Evolutionary conservation across 2,329 filamentous ascomycete species (phyloP), one percentile per base, ranked within the genome.

Genomic region (Diaporthe sp.): DNA sequence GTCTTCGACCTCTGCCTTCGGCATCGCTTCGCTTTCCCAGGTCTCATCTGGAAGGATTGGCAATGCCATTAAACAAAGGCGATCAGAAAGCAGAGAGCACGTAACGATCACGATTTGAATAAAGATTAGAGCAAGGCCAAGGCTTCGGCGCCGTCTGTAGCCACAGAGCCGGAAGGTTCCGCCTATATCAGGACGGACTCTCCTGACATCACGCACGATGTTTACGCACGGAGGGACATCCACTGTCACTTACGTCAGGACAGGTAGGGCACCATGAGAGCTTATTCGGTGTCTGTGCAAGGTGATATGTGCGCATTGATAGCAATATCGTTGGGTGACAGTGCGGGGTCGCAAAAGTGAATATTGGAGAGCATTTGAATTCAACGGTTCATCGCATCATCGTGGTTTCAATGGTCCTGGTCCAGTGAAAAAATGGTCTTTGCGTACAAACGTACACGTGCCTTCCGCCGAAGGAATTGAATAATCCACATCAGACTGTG

Each of bases 281-380:
- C 27, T n/a, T 35, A 65, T 30, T 10, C 17, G 19, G 42, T 35
- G 59, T 65, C 42, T 65, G 59, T 65, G 59, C 59, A 50, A 65
- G 50, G 42, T 65, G 59, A 50, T 37, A 44, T 44, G 59, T 13
- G 59, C 27, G 59, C 59, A 65, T 50, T 65, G 59, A 65, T 65
- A 32, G 19, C 42, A 27, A n/a, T 10, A 32, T 25, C 50, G 59
- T 50, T 50, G 42, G 42, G 59, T 65, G 59, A 65, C 39, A 50
- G 32, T 65, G 59, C 59, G 59, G 39, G 59, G 39, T 50, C 42
- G 27, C 7, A 8, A 32, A 65, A 50, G 39, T n/a, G 39, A 50
- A 65, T 25, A 12, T 32, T 15, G 15, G 59, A 35, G 53, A 56
- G 30, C 53, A 35, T n/a, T 35, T 35, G 25, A n/a, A 12, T 30